Base-by-base conservation (phyloP, 768 basidiomycete species). In the Cystofilobasidium bisporidii region DNA sequence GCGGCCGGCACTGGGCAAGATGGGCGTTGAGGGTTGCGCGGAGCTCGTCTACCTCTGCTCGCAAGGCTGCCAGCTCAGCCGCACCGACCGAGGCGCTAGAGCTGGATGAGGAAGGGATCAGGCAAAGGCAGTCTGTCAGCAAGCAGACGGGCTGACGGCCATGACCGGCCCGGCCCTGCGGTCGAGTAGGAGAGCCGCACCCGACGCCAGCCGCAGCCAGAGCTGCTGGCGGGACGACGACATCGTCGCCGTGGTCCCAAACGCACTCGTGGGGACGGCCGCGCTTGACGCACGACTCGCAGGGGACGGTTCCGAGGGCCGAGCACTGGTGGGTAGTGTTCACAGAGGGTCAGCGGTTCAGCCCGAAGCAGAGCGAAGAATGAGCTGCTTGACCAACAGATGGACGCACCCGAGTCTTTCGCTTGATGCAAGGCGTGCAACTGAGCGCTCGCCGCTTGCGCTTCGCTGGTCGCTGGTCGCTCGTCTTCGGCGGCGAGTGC, bases 261-360 rank as follows among this genome's bases (percentile, higher is more conserved):
- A 15, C n/a, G 30, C 53, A 56, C 15, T 56, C 53, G 8, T 22
- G 15, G 28, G 53, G 53, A 4, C 30, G 11, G 20, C 53, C 53
- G 26, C 53, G 53, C 53, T 56, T 56, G 53, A 56, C 30, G 22
- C 53, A 56, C 30, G 53, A 28, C 30, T 56, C 53, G 53, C 53
- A 56, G 28, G 53, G 53, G 9, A 56, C 53, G 8, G 26, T 28
- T 5, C 53, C 53, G 1, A 56, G 26, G 5, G 53, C 53, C 30
- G 53, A 56, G 53, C 53, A 56, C 53, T 56, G 53, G 20, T 24
- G 48, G 11, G 20, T 5, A 24, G 48, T 43, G 41, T 3, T 3
- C 18, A 20, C 3, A 4, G 8, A 43, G 41, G 41, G 41, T 20
- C 41, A 43, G 41, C 18, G n/a, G n/a, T n/a, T n/a, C n/a, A n/a